Evolutionary conservation across 148 eudicot genomes (phyloP), one percentile per base, ranked within the genome.

Genomic region (Dianthus caryophyllus): DNA sequence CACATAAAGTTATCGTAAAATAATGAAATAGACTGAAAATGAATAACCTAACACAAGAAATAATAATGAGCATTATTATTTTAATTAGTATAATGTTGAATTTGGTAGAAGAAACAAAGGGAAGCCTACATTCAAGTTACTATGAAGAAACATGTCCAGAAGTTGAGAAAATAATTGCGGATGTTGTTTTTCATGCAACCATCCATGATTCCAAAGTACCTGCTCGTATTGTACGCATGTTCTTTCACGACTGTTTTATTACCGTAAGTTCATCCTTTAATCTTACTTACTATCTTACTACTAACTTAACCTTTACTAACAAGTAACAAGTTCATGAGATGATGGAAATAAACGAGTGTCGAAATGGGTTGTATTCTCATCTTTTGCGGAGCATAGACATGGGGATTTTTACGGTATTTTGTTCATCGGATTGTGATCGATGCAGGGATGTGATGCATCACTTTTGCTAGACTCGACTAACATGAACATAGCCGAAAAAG

Each of bases 401-500:
- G n/a, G n/a, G n/a, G 10, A 41, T 9, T 41, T 41, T 1, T 41
- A 13, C 11, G 11, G 44, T 41, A 33, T 36, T 6, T 5, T 41
- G 30, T 29, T 25, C 48, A 7, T 22, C 38, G 22, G 5, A 8
- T 60, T 0, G 30, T 38, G 6, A n/a, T n/a, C n/a, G n/a, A n/a
- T 64, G 12, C 38, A 87, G 91, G 91, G 91, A 29, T 87, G 91
- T 72, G 91, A 87, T 75, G 91, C 88, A n/a, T 82, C 88, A 1
- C 66, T 87, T 20, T 39, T 87, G 33, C 50, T 87, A 49, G 86
- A 87, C 76, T 82, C 88, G 2, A 75, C 82, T 20, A 69, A 74
- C 9, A 58, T 27, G 17, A 84, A 82, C 79, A 65, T 75, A 72
- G 88, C 86, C 5, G 88, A 87, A 76, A 87, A 87, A 55, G 88